Conservation (phyloP, 495 filamentous ascomycete species). For the Talaromyces adpressus region DNA sequence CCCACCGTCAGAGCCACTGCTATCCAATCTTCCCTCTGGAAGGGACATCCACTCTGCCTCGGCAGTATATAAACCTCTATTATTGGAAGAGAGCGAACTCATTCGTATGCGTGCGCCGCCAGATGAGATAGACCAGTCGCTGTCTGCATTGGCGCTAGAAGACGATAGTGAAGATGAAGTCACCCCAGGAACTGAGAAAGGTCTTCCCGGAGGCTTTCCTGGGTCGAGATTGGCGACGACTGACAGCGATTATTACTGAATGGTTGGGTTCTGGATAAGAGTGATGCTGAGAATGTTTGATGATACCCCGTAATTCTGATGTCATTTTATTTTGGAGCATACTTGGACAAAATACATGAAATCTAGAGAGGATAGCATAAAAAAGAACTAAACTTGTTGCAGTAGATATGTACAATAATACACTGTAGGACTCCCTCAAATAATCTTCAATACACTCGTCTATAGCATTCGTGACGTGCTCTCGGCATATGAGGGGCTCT, state of each 20-base stretch:
- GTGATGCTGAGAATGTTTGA: background rate
- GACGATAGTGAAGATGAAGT: conserved; percentile 44
- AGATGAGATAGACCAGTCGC: conserved; percentile 25
- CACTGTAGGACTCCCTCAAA: background rate
- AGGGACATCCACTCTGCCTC: conserved; percentile 70
- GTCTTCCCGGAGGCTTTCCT: conserved; percentile 38
- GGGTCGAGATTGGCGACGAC: conserved; percentile 18
- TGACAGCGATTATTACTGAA: conserved; percentile 42
- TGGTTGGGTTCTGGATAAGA: background rate
- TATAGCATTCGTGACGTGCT: background rate
- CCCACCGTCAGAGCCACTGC: conserved; percentile 58
- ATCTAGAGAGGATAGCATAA: background rate
- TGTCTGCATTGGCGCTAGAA: conserved; percentile 26
- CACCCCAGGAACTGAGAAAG: conserved; percentile 26
- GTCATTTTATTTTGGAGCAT: background rate
- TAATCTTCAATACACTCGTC: background rate
- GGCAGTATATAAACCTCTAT: conserved; percentile 50
- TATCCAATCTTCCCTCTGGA: conserved; percentile 76
- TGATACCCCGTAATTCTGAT: background rate
- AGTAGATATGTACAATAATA: conserved; percentile 10
- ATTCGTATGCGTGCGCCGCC: conserved; percentile 39
- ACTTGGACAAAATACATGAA: background rate
- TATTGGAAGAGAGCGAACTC: conserved; percentile 50
- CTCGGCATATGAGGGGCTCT: background rate
- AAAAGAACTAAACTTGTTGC: conserved; percentile 1